phyloP scores from a whole-genome alignment of 208 protist genomes.

The Porcisia deanei region DNA sequence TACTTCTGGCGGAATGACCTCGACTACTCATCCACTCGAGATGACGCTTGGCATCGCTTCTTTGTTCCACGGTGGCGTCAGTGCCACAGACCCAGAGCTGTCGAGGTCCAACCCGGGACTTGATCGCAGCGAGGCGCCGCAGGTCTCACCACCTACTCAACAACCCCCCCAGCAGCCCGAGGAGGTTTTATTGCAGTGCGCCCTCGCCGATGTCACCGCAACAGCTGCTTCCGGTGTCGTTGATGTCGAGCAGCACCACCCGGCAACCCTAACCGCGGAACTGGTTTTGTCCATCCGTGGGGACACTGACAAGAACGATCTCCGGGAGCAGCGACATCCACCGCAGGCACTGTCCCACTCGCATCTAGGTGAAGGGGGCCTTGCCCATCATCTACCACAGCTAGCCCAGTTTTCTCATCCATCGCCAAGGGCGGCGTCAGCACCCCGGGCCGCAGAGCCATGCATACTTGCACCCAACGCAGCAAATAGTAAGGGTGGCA shows the following conservation, averaged over 20 bases:
- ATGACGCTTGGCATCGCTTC: not conserved
- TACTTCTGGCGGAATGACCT: not conserved
- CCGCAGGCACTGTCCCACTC: not conserved
- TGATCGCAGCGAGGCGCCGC: not conserved
- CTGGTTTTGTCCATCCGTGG: not conserved
- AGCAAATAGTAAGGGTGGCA: not conserved
- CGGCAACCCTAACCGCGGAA: not conserved
- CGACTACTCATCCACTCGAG: not conserved
- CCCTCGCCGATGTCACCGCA: conserved; percentile 2
- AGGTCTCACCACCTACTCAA: not conserved
- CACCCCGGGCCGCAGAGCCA: not conserved
- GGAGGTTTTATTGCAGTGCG: not conserved
- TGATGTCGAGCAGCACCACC: not conserved
- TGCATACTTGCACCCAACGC: not conserved
- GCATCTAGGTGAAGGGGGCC: not conserved
- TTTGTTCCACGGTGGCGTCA: not conserved
- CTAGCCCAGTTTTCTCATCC: not conserved
- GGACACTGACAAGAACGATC: not conserved
- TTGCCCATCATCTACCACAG: not conserved
- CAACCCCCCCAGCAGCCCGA: not conserved
- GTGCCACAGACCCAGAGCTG: not conserved
- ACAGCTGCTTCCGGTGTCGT: not conserved
- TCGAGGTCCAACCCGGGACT: not conserved
- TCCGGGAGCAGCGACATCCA: not conserved
- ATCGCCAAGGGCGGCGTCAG: not conserved